These are phyloP conservation scores for Iris macrosiphon DNA, from an alignment of 106 monocot genomes.

Conservation along the genomic window DNA sequence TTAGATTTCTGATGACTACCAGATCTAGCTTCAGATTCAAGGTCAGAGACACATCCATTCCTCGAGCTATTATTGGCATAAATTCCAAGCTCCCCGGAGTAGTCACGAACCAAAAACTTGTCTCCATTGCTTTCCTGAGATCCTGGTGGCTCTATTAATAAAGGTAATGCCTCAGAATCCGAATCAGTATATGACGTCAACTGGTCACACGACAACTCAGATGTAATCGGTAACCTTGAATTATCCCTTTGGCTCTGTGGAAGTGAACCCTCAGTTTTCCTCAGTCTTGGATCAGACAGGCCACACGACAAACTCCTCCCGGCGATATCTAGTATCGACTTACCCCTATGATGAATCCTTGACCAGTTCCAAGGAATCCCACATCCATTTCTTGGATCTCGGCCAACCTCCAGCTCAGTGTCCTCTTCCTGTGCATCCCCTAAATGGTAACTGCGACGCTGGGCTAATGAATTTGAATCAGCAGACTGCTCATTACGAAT, in stretches of 20 bases:
- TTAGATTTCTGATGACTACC: constrained; percentile 13
- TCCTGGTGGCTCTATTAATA: constrained; percentile 50
- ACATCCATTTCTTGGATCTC: constrained; percentile 61
- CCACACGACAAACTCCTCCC: constrained; percentile 91
- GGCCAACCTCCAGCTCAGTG: constrained; percentile 25
- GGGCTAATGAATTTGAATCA: constrained; percentile 29
- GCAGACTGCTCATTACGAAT: constrained; percentile 24
- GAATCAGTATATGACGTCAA: constrained; percentile 52
- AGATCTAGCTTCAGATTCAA: constrained; percentile 44
- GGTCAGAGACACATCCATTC: constrained; percentile 37
- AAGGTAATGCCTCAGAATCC: constrained; percentile 71
- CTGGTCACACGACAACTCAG: too few species aligned
- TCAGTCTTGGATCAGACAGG: constrained; percentile 58
- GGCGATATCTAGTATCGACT: constrained; percentile 74
- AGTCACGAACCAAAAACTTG: constrained; percentile 21
- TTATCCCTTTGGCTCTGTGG: constrained; percentile 28
- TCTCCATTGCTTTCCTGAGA: constrained; percentile 32
- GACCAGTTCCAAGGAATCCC: constrained; percentile 99
- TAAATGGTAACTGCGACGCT: constrained; percentile 9
- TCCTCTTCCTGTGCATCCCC: constrained; percentile 24
- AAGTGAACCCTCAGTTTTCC: constrained; percentile 27
- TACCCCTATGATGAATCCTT: constrained; percentile 81
- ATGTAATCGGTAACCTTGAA: constrained; percentile 17
- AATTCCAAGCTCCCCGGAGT: constrained; percentile 60
- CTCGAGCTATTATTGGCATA: constrained; percentile 44